Evolutionary conservation across 345 rosid species (phyloP), one percentile per base, ranked within the genome.

Genomic region (Arabis alpina): DNA sequence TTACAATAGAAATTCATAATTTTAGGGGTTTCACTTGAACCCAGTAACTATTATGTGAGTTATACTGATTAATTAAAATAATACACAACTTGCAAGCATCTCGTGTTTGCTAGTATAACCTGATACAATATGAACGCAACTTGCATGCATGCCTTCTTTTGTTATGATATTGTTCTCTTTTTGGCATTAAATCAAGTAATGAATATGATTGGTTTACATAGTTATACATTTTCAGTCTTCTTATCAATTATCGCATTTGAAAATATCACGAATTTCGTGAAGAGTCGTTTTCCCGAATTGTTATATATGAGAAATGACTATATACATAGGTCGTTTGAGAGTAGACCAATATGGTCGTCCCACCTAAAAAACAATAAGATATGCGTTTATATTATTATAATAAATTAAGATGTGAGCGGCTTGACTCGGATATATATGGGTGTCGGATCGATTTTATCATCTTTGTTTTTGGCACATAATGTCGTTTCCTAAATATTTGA

Each of bases 341-440:
- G 48, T 71, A 54, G 64, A 44, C 50, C 66, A 73, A 64, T 16
- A 23, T 19, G 50, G 36, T 53, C 11, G 30, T 32, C n/a, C 16
- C 42, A 53, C 16, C 10, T 19, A 19, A 67, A 28, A 53, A 1
- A 14, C 6, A 54, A 42, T 0, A 32, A 61, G 34, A 32, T 62
- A 62, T 64, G 50, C 24, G 24, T 48, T 37, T 37, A 11, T 14
- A 52, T 54, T 19, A 19, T 19, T 19, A 34, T 5, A 7, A 55
- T 44, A 44, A 57, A 57, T 34, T 15, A 36, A 57, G 14, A 57
- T 32, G 25, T 36, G 65, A 72, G 59, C 32, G 34, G 64, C 49
- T 36, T 72, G 76, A 72, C 71, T 72, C 58, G 43, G 71, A 72
- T 72, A 37, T 64, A 56, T 64, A 40, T 55, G 76, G 71, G 64